Percentiles rank a stretch among this genome's conserved stretches.
Conservation (phyloP, 192 early-diverging fungal species). For the Backusella morwellensis region DNA sequence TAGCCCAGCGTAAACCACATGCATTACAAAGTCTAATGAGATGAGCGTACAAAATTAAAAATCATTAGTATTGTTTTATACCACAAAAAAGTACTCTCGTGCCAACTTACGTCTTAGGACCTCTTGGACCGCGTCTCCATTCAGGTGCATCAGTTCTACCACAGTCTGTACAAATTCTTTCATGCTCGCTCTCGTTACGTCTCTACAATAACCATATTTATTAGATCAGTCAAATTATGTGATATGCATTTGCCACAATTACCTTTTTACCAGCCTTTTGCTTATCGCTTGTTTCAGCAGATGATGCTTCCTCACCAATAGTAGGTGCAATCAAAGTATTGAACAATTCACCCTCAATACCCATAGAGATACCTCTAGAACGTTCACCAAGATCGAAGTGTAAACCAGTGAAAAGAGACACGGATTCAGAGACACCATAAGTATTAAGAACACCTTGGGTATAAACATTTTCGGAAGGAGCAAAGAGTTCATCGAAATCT, state of each 20-base stretch:
- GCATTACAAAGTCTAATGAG: constrained; percentile 39
- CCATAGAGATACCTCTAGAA: constrained; percentile 30
- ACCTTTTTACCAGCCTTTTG: constrained; percentile 16
- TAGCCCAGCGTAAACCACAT: constrained; percentile 41
- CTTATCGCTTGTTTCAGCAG: neutral
- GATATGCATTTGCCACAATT: neutral
- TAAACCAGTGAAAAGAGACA: constrained; percentile 28
- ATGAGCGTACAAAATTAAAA: neutral
- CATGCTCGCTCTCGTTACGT: constrained; percentile 16
- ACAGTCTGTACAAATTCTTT: constrained; percentile 47
- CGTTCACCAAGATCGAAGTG: constrained; percentile 28
- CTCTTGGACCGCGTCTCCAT: constrained; percentile 42
- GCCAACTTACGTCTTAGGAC: constrained; percentile 38
- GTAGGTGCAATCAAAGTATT: constrained; percentile 7
- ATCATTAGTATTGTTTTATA: neutral
- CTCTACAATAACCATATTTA: constrained; percentile 1
- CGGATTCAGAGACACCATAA: constrained; percentile 18
- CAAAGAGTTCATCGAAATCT: constrained; percentile 11
- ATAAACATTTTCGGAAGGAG: constrained; percentile 21
- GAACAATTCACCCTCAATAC: constrained; percentile 21
- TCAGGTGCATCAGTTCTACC: constrained; percentile 45
- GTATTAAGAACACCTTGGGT: constrained; percentile 22
- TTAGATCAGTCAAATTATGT: neutral
- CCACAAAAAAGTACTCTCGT: neutral
- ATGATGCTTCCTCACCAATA: neutral